These are phyloP conservation scores for Phialemoniopsis sp. DNA, from an alignment of 2,329 filamentous ascomycete species.

Conservation along the genomic window DNA sequence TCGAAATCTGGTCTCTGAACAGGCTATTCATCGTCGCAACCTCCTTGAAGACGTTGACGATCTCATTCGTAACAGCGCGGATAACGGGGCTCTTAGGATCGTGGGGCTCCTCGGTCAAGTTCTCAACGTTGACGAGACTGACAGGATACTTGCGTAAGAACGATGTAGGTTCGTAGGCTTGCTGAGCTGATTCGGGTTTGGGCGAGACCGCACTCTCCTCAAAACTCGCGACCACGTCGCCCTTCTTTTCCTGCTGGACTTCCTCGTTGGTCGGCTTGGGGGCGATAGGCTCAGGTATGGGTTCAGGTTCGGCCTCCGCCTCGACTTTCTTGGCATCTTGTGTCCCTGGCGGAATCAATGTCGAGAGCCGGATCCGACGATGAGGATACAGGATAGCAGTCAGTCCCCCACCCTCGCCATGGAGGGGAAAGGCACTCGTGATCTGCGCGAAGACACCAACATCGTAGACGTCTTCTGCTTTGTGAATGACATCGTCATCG, in stretches of 20 bases:
- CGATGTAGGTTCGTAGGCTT: slow-evolving; percentile 76
- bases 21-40: slow-evolving; percentile 90
- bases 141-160: slow-evolving; percentile 91
- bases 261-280: slow-evolving; percentile 50
- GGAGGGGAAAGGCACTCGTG: slow-evolving; percentile 89
- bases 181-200: slow-evolving; percentile 43
- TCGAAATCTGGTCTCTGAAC: slow-evolving; percentile 95
- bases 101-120: slow-evolving; percentile 81
- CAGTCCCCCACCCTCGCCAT: slow-evolving; percentile 79
- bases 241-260: slow-evolving; percentile 63
- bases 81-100: slow-evolving; percentile 89
- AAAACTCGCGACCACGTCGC: slow-evolving; percentile 95
- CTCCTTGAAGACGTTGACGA: slow-evolving; percentile 98
- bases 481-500: slow-evolving; percentile 91
- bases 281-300: slow-evolving; percentile 55
- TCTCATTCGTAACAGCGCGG: slow-evolving; percentile 90
- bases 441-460: slow-evolving; percentile 97
- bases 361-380: slow-evolving; percentile 85
- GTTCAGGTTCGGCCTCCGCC: slow-evolving; percentile 28
- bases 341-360: slow-evolving; percentile 67
- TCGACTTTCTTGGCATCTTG: slow-evolving; percentile 48
- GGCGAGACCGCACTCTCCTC: slow-evolving; percentile 72
- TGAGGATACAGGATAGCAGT: slow-evolving; percentile 96
- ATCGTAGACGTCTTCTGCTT: slow-evolving; percentile 86
- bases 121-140: slow-evolving; percentile 93